phyloP scores from a whole-genome alignment of 805 yeast species.

The Pichia cephalocereana region DNA sequence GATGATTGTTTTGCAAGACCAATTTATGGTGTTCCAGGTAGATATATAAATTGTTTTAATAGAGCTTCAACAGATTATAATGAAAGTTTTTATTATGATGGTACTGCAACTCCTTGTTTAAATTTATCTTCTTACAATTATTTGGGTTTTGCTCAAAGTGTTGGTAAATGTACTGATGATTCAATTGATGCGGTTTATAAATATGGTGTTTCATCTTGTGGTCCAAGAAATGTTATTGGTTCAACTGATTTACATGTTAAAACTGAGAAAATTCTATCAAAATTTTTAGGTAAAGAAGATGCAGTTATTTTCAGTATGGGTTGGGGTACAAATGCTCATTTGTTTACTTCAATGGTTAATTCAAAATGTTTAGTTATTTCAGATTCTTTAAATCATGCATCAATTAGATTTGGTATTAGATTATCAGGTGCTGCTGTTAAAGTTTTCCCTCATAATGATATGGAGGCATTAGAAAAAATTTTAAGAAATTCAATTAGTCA shows the following conservation, averaged over 20 bases:
- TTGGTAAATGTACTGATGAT: conserved; percentile 80
- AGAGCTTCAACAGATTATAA: conserved; percentile 62
- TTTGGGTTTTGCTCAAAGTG: conserved; percentile 93
- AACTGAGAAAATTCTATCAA: conserved; percentile 72
- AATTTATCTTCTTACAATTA: conserved; percentile 89
- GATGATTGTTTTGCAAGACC: conserved; percentile 96
- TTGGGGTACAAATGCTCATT: conserved; percentile 86
- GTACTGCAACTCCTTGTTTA: conserved; percentile 66
- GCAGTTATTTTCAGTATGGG: conserved; percentile 88
- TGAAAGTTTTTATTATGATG: conserved; percentile 61
- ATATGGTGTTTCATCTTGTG: conserved; percentile 72
- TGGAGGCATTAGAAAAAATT: conserved; percentile 65
- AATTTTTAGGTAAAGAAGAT: conserved; percentile 85
- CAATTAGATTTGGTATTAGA: conserved; percentile 91
- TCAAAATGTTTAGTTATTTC: conserved; percentile 84
- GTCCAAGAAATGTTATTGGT: conserved; percentile 69
- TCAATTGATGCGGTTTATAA: conserved; percentile 55
- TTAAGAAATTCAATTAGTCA: conserved; percentile 79
- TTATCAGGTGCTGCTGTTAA: conserved; percentile 88
- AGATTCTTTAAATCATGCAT: conserved; percentile 92
- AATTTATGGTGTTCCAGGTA: conserved; percentile 96
- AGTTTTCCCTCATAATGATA: conserved; percentile 87
- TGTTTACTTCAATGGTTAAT: conserved; percentile 77
- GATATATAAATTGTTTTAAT: conserved; percentile 75
- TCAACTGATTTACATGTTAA: conserved; percentile 62